Conservation (phyloP, 805 yeast species). For the Yarrowia divulgata region DNA sequence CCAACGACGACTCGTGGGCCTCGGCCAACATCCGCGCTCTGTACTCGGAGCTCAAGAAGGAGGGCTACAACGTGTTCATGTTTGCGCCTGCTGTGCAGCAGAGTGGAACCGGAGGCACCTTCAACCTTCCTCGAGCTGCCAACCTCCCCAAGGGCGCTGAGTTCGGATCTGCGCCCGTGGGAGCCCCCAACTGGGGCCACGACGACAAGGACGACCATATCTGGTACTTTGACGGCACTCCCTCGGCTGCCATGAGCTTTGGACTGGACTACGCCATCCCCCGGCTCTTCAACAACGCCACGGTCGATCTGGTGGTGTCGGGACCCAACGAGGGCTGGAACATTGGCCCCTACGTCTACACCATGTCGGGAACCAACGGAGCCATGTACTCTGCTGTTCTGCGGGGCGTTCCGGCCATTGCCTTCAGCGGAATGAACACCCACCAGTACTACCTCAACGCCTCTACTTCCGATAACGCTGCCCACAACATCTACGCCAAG, state of each 20-base stretch:
- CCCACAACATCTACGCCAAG: constrained; percentile 34
- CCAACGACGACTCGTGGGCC: constrained; percentile 67
- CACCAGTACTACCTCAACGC: constrained; percentile 31
- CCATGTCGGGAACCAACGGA: constrained; percentile 55
- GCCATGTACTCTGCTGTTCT: constrained; percentile 54
- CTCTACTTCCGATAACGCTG: neutral
- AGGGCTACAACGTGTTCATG: constrained; percentile 58
- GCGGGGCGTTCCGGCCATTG: constrained; percentile 55
- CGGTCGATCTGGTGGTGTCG: constrained; percentile 56
- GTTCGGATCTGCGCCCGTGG: constrained; percentile 56
- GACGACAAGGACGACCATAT: constrained; percentile 48
- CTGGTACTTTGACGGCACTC: constrained; percentile 60
- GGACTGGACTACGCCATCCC: constrained; percentile 57
- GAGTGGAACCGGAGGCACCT: constrained; percentile 65
- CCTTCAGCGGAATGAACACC: constrained; percentile 51
- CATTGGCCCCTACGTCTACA: constrained; percentile 51
- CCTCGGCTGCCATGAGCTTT: constrained; percentile 55
- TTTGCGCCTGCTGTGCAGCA: constrained; percentile 62
- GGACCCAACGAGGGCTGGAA: constrained; percentile 59
- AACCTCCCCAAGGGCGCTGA: constrained; percentile 55
- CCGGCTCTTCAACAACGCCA: constrained; percentile 50
- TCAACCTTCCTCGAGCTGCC: constrained; percentile 51
- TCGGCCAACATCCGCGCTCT: constrained; percentile 65
- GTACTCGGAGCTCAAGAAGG: constrained; percentile 55
- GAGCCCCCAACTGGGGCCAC: constrained; percentile 61